These are phyloP conservation scores for Russula dissimulans DNA, from an alignment of 768 basidiomycete genomes.

Conservation along the genomic window DNA sequence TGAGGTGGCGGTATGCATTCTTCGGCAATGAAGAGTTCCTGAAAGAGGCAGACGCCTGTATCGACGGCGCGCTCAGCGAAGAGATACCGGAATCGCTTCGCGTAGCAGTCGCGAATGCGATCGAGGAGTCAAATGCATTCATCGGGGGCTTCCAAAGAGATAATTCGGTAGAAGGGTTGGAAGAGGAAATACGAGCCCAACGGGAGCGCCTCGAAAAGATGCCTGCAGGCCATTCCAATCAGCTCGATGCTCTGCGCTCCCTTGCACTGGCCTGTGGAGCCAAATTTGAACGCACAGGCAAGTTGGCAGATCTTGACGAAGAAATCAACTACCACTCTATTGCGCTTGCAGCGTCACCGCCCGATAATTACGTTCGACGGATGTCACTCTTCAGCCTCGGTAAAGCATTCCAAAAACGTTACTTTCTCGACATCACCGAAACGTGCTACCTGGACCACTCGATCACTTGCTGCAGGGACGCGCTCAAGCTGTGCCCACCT, in stretches of 20 bases:
- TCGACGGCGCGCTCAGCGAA: not conserved
- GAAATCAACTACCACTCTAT: not conserved
- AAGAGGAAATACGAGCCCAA: not conserved
- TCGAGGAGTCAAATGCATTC: not conserved
- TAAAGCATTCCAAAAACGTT: not conserved
- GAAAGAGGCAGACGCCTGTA: not conserved
- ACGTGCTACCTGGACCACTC: not conserved
- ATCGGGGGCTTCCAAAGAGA: slow-evolving; percentile 1
- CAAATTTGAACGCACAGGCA: not conserved
- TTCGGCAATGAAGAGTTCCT: slow-evolving; percentile 3
- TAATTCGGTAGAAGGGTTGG: not conserved
- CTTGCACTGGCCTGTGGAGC: not conserved
- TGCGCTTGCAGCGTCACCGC: slow-evolving; percentile 2
- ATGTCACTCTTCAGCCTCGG: not conserved
- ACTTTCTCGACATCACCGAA: not conserved
- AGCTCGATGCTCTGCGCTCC: not conserved
- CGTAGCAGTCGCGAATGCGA: not conserved
- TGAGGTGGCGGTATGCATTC: not conserved
- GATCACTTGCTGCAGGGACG: not conserved
- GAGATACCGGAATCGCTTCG: not conserved
- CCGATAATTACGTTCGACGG: not conserved
- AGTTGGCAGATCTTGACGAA: slow-evolving; percentile 5
- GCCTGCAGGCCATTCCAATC: not conserved
- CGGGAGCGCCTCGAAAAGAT: not conserved
- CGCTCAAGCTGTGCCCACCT: not conserved